Evolutionary conservation across 441 rosid genomes (phyloP).

Genomic region (Kokia cookei): DNA sequence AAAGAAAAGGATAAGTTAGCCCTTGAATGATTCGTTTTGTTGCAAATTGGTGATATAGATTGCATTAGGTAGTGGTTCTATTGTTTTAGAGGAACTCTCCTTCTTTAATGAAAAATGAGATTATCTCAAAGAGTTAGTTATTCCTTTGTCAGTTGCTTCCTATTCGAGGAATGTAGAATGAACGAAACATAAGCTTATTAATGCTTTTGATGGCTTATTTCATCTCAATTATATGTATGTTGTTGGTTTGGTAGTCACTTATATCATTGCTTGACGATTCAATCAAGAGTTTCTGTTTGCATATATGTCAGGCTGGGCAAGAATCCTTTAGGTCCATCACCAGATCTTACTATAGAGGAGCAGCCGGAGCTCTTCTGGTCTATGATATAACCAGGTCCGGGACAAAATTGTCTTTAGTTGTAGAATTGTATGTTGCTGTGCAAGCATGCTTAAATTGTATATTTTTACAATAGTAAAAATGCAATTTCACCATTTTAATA

Average conservation of each 20-base stretch:
- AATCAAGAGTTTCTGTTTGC: background rate
- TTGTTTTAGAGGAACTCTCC: background rate
- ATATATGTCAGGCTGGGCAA: conserved; percentile 37
- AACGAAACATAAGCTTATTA: background rate
- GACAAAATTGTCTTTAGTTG: background rate
- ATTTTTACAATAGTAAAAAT: too few species aligned
- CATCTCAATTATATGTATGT: background rate
- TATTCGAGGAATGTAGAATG: background rate
- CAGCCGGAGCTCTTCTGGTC: too few species aligned
- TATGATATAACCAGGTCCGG: conserved; percentile 7
- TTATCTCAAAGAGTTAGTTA: background rate
- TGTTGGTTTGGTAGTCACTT: background rate
- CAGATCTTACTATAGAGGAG: too few species aligned
- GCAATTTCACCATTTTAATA: too few species aligned
- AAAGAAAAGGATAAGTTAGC: background rate
- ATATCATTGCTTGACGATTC: background rate
- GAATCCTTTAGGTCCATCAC: too few species aligned
- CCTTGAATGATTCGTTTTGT: background rate
- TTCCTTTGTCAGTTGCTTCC: background rate
- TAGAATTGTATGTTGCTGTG: background rate
- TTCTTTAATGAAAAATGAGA: background rate
- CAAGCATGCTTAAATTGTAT: too few species aligned
- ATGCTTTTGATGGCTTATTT: background rate
- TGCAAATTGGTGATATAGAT: background rate
- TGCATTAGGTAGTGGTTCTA: background rate